Base-by-base conservation (phyloP, 192 early-diverging fungal genomes). In the Backusella parvicylindrica region DNA sequence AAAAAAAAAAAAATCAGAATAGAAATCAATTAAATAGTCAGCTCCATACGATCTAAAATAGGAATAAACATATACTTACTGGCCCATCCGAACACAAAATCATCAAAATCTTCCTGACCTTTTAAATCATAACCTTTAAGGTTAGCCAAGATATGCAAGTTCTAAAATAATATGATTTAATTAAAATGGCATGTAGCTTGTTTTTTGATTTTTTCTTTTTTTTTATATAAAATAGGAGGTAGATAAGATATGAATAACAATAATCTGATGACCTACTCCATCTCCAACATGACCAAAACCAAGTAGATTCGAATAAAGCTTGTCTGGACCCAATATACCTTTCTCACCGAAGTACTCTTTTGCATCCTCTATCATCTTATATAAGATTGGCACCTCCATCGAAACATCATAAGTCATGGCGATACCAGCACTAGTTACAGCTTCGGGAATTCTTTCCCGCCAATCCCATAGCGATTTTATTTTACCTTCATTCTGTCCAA, bases 241-340 rank as follows among this genome's bases (percentile, higher is more conserved):
- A 21, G 50, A 23, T 23, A 33, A 56, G 9, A 56, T 21, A 56
- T 56, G 7, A 26, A 56, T 56, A 56, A 7, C 7, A 6, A 12
- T 28, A 64, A 71, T 37, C 31, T 49, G 31, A 31, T 75, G 31
- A 50, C 64, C 86, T 77, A 88, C 95, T 41, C 80, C 95, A 83
- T 99, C 98, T 36, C 98, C 98, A 68, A 99, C 87, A 80, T 99
- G 98, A 21, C 97, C 97, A 84, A 94, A 99, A 28, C 95, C 97
- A 73, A 93, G 91, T 8, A 98, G 87, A 16, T 88, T 79, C 49
- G 82, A 89, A 53, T 94, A 89, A 0, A 80, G 75, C 16, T 82
- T 81, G 11, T 82, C 85, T 1, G 82, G 82, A 1, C 90, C 86
- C 66, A 89, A 86, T 41, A 95, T 75, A 3, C 88, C 87, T 11